phyloP scores from a whole-genome alignment of 768 basidiomycete genomes.

The Multifurca ochricompacta region DNA sequence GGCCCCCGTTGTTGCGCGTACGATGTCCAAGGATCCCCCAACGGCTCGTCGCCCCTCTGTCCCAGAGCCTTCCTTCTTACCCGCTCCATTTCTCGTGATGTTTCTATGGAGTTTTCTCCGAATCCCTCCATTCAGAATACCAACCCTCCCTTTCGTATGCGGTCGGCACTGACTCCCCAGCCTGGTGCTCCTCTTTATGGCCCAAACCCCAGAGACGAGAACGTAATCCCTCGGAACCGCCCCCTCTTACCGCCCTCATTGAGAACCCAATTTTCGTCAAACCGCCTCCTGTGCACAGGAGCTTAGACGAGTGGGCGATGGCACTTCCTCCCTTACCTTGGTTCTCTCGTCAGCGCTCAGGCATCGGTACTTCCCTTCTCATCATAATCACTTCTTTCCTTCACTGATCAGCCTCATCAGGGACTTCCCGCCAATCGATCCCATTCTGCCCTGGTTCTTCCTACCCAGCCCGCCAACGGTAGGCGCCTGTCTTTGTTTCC shows the following conservation, averaged over 20 bases:
- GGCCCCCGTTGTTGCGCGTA: constrained; percentile 36
- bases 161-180: constrained; percentile 65
- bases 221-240: constrained; percentile 61
- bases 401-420: constrained; percentile 7
- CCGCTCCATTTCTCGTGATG: constrained; percentile 32
- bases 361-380: constrained; percentile 16
- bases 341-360: constrained; percentile 22
- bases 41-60: constrained; percentile 21
- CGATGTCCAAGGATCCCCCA: constrained; percentile 66
- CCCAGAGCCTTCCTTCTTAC: constrained; percentile 22
- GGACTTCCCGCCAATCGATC: constrained; percentile 9
- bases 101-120: constrained; percentile 36
- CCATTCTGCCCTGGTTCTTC: constrained; percentile 7
- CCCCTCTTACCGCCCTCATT: constrained; percentile 51
- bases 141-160: constrained; percentile 51
- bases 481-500: constrained; percentile 10
- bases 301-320: constrained; percentile 12
- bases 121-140: constrained; percentile 26
- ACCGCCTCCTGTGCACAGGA: constrained; percentile 36
- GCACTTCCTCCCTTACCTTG: constrained; percentile 22
- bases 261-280: constrained; percentile 66
- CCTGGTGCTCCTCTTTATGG: constrained; percentile 39
- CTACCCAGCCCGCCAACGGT: constrained; percentile 8
- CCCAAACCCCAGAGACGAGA: constrained; percentile 33
- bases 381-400: background rate